Percentiles rank a stretch among this genome's conserved stretches.
Conservation (phyloP, 2,329 filamentous ascomycete genomes). For the Arthrobotrys sinensis region DNA sequence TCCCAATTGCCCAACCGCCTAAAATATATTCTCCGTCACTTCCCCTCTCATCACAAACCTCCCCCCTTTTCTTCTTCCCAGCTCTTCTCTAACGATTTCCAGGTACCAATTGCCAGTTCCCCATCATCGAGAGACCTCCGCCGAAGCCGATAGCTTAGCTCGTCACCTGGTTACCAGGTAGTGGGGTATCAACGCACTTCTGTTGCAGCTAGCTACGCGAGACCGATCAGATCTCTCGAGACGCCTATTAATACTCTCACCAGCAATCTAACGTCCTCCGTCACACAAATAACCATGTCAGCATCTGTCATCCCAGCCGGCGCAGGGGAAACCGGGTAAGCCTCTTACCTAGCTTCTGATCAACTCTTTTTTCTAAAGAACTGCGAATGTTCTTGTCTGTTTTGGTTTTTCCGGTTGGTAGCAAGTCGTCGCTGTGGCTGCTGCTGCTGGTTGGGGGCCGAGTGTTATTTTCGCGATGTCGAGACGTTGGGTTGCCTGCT, state of each 20-base stretch:
- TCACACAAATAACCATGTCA: slow-evolving; percentile 47
- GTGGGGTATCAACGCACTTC: slow-evolving; percentile 60
- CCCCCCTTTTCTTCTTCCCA: slow-evolving; percentile 15
- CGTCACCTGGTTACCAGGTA: slow-evolving; percentile 24
- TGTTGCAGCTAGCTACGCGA: slow-evolving; percentile 43
- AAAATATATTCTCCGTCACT: slow-evolving; percentile 57
- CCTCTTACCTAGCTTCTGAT: slow-evolving; percentile 16
- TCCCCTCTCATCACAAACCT: slow-evolving; percentile 30
- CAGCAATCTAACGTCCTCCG: slow-evolving; percentile 18
- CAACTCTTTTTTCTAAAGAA: not conserved
- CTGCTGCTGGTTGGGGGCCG: slow-evolving; percentile 15
- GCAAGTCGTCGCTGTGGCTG: not conserved
- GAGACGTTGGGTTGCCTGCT: slow-evolving; percentile 1
- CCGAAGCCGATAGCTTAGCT: slow-evolving; percentile 16
- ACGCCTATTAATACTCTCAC: slow-evolving; percentile 20
- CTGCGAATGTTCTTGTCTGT: not conserved
- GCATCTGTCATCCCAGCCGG: slow-evolving; percentile 28
- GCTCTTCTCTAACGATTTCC: slow-evolving; percentile 29
- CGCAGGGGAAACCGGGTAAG: slow-evolving; percentile 43
- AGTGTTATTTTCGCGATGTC: slow-evolving; percentile 6
- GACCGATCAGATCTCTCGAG: slow-evolving; percentile 8
- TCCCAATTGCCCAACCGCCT: slow-evolving; percentile 44
- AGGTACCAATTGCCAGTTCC: slow-evolving; percentile 41
- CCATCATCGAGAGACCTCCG: slow-evolving; percentile 6
- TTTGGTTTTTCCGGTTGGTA: slow-evolving; percentile 32